Percentiles rank a stretch among this genome's conserved stretches.
phyloP scores from a whole-genome alignment of 331 rosid species.

The Saraca asoca region DNA sequence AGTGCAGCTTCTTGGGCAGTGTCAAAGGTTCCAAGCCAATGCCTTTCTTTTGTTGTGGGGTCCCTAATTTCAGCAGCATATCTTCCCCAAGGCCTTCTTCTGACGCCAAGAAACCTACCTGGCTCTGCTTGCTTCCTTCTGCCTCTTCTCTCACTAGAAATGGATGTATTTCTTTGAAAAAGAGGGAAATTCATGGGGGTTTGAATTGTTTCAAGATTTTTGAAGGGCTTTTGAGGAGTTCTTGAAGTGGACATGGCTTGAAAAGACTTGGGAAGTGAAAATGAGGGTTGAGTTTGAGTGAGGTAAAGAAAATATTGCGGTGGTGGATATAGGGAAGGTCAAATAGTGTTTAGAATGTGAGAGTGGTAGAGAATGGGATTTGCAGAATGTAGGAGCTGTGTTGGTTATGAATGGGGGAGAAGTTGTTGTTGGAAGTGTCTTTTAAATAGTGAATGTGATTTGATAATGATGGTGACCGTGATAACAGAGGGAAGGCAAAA shows the following conservation, averaged over 20 bases:
- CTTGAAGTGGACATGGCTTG: slow-evolving; percentile 74
- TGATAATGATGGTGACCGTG: slow-evolving; percentile 43
- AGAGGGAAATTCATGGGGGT: slow-evolving; percentile 59
- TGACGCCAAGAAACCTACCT: slow-evolving; percentile 90
- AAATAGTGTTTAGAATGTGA: slow-evolving; percentile 30
- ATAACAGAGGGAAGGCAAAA: too few relatives aligned
- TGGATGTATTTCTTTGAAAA: slow-evolving; percentile 58
- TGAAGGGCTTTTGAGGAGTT: slow-evolving; percentile 36
- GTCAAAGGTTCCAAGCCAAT: slow-evolving; percentile 98
- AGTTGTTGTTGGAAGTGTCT: slow-evolving; percentile 25
- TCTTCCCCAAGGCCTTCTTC: slow-evolving; percentile 95
- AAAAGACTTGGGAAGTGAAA: slow-evolving; percentile 18
- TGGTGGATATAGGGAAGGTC: background rate
- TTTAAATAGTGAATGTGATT: slow-evolving; percentile 55
- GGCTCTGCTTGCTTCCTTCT: slow-evolving; percentile 87
- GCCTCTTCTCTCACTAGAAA: slow-evolving; percentile 71
- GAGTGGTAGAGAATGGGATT: slow-evolving; percentile 11
- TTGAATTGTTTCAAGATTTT: slow-evolving; percentile 39
- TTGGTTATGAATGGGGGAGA: slow-evolving; percentile 38
- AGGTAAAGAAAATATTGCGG: slow-evolving; percentile 2
- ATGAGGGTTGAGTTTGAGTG: slow-evolving; percentile 12
- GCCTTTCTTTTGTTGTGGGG: slow-evolving; percentile 95
- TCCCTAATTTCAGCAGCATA: slow-evolving; percentile 98
- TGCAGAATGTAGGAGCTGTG: slow-evolving; percentile 29
- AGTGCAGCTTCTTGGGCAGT: slow-evolving; percentile 99